These are phyloP conservation scores for Colletotrichum lini DNA, from an alignment of 2,329 filamentous ascomycete species.

Conservation along the genomic window DNA sequence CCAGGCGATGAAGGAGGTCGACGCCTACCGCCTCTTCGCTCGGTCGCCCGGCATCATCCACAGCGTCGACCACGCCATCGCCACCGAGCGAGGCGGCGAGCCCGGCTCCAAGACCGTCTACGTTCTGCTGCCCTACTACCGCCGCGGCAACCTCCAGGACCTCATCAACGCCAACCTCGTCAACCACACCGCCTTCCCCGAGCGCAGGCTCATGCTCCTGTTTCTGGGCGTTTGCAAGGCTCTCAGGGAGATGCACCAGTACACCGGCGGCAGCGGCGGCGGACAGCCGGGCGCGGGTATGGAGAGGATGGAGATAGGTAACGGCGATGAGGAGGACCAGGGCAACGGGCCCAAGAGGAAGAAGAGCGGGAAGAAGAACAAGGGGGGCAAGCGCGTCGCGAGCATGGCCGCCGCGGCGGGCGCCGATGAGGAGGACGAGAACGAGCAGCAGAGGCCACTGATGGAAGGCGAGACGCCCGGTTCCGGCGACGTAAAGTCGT, in stretches of 20 bases:
- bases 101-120: conserved; percentile 90
- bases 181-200: conserved; percentile 92
- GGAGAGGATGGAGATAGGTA: conserved; percentile 69
- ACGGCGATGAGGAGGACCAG: conserved; percentile 56
- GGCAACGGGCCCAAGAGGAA: conserved; percentile 52
- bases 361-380: conserved; percentile 54
- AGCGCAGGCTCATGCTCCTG: conserved; percentile 87
- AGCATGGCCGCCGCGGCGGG: conserved; percentile 52
- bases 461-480: conserved; percentile 84
- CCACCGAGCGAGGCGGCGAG: conserved; percentile 77
- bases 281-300: conserved; percentile 50
- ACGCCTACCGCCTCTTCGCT: conserved; percentile 93
- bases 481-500: conserved; percentile 80
- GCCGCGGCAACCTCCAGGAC: conserved; percentile 95
- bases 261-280: conserved; percentile 66
- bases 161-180: conserved; percentile 99
- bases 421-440: conserved; percentile 77
- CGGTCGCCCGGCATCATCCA: conserved; percentile 89
- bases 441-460: conserved; percentile 83
- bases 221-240: conserved; percentile 94
- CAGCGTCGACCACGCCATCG: conserved; percentile 85
- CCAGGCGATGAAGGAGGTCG: conserved; percentile 95
- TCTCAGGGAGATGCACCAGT: conserved; percentile 91
- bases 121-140: conserved; percentile 95
- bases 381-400: conserved; percentile 49